These are phyloP conservation scores for Mediolabrus comicus DNA, from an alignment of 108 stramenopile genomes.

Conservation along the genomic window DNA sequence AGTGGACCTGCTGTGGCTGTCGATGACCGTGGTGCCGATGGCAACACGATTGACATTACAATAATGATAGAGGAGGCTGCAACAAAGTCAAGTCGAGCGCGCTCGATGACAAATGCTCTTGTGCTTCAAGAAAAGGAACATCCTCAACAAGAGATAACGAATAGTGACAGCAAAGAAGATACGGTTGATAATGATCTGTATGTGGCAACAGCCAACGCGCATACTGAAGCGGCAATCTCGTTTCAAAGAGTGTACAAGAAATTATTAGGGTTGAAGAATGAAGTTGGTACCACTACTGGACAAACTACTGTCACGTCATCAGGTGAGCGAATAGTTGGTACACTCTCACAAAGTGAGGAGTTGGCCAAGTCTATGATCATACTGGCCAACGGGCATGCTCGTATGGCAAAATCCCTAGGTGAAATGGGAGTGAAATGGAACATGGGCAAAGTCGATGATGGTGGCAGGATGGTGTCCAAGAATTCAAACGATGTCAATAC, in stretches of 20 bases:
- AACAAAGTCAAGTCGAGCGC: constrained; percentile 30
- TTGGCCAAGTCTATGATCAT: constrained; percentile 42
- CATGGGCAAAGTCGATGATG: constrained; percentile 22
- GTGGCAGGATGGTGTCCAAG: not conserved
- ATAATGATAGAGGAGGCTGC: constrained; percentile 31
- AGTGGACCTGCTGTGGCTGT: constrained; percentile 1
- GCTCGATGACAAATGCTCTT: constrained; percentile 35
- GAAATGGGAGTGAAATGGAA: constrained; percentile 49
- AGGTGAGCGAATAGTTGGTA: not conserved
- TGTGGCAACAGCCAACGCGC: constrained; percentile 28
- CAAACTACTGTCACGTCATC: not conserved
- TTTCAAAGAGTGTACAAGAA: constrained; percentile 32
- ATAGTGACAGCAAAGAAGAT: not conserved
- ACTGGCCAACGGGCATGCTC: constrained; percentile 33
- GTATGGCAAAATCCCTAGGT: constrained; percentile 31
- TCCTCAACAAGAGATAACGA: not conserved
- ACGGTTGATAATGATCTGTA: constrained; percentile 20
- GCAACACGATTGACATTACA: constrained; percentile 4
- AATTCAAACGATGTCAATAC: not conserved
- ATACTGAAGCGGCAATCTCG: constrained; percentile 31
- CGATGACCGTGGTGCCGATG: not conserved
- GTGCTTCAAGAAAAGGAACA: constrained; percentile 13
- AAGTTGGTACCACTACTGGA: not conserved
- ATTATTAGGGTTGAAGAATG: constrained; percentile 19
- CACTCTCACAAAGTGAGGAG: constrained; percentile 19